Conservation (phyloP, 2,329 filamentous ascomycete genomes). For the Calonectria hawksworthii region DNA sequence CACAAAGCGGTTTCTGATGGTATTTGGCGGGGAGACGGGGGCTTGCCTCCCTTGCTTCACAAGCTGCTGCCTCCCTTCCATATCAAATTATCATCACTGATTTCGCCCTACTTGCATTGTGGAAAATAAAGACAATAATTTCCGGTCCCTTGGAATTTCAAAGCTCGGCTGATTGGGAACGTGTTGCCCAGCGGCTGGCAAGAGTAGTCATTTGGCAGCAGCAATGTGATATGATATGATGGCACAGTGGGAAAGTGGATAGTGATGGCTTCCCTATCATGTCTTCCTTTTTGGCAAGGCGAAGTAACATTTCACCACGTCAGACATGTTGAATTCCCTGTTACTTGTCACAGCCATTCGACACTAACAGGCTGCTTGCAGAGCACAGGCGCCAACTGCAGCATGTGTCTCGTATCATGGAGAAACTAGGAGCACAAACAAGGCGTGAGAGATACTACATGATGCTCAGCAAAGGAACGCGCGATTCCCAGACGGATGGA, state of each 20-base stretch:
- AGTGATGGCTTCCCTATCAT: background rate
- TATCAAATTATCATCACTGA: background rate
- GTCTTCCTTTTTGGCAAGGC: background rate
- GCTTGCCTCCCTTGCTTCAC: slow-evolving; percentile 15
- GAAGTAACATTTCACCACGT: background rate
- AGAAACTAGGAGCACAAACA: background rate
- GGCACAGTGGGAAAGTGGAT: background rate
- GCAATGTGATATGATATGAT: background rate
- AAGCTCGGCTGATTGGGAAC: background rate
- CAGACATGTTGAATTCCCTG: background rate
- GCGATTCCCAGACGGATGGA: background rate
- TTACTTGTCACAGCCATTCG: background rate
- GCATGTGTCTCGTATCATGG: background rate
- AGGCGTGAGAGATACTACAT: background rate
- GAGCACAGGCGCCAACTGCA: background rate
- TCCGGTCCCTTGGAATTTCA: background rate
- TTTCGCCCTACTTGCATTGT: background rate
- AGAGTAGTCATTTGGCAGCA: background rate
- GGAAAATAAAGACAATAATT: background rate
- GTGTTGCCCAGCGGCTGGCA: background rate
- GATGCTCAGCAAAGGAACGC: background rate
- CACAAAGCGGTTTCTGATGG: background rate
- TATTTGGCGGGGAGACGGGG: background rate
- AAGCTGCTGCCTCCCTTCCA: slow-evolving; percentile 6
- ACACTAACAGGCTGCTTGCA: background rate